Percentiles rank a stretch among this genome's conserved stretches.
phyloP scores from a whole-genome alignment of 306 rosid genomes.

The Fragaria ananassa region DNA sequence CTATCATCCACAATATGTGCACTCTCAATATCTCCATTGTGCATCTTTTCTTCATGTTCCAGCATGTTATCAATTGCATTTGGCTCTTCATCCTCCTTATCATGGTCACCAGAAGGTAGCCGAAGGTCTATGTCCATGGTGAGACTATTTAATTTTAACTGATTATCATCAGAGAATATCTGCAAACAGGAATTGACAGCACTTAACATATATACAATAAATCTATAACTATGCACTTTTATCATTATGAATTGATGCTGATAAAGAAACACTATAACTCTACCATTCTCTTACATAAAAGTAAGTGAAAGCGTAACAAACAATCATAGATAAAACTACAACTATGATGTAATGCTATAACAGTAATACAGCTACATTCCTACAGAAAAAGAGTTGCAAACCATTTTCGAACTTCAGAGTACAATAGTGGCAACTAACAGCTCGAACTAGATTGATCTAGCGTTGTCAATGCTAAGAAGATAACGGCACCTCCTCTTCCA shows the following conservation, averaged over 20 bases:
- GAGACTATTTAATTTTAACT: slow-evolving; percentile 30
- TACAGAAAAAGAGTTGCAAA: slow-evolving; percentile 9
- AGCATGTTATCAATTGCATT: slow-evolving; percentile 66
- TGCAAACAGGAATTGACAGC: slow-evolving; percentile 39
- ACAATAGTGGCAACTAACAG: slow-evolving; percentile 1
- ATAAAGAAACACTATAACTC: neutral
- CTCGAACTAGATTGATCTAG: slow-evolving; percentile 11
- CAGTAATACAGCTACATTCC: neutral
- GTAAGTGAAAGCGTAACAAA: neutral
- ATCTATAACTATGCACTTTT: neutral
- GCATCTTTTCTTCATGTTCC: slow-evolving; percentile 74
- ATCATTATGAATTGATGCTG: neutral
- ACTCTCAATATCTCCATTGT: slow-evolving; percentile 61
- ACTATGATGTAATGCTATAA: too few species aligned
- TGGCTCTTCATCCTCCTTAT: slow-evolving; percentile 76
- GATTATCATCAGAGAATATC: slow-evolving; percentile 42
- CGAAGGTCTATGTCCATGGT: slow-evolving; percentile 93
- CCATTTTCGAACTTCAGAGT: slow-evolving; percentile 11
- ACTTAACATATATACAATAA: slow-evolving; percentile 3
- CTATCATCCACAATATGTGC: slow-evolving; percentile 57
- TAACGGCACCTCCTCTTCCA: neutral
- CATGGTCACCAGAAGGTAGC: slow-evolving; percentile 87
- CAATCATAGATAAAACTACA: neutral
- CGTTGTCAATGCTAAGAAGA: slow-evolving; percentile 12
- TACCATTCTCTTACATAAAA: too few species aligned